These are phyloP conservation scores for baker's yeast (Saccharomyces cerevisiae) DNA, from an alignment of 805 yeast species.

Conservation along the genomic window DNA sequence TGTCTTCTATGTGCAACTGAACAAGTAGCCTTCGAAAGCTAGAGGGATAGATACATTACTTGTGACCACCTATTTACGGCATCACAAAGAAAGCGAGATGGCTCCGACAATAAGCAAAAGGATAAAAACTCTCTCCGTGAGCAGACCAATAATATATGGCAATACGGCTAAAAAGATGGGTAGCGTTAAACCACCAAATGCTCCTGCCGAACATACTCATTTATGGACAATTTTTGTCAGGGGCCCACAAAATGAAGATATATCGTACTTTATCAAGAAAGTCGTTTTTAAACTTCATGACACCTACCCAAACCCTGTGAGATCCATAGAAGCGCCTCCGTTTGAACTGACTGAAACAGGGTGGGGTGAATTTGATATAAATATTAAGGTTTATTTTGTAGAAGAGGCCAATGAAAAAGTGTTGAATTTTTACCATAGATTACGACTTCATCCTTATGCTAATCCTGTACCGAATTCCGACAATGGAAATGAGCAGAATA, in stretches of 20 bases:
- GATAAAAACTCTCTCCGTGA: slow-evolving; percentile 51
- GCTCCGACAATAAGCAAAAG: slow-evolving; percentile 23
- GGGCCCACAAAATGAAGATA: slow-evolving; percentile 73
- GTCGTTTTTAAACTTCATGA: slow-evolving; percentile 94
- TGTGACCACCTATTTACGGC: background rate
- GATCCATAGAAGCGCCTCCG: slow-evolving; percentile 84
- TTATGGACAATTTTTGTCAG: slow-evolving; percentile 87
- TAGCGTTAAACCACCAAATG: slow-evolving; percentile 44
- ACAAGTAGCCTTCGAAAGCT: background rate
- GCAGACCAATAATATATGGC: slow-evolving; percentile 76
- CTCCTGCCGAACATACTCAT: slow-evolving; percentile 89
- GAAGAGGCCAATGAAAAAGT: slow-evolving; percentile 86
- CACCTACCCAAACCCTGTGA: slow-evolving; percentile 79
- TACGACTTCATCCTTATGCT: slow-evolving; percentile 85
- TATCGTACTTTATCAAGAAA: slow-evolving; percentile 73
- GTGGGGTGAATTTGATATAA: slow-evolving; percentile 98
- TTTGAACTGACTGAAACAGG: slow-evolving; percentile 95
- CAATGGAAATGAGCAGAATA: slow-evolving; percentile 1
- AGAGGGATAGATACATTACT: background rate
- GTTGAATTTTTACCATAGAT: slow-evolving; percentile 75
- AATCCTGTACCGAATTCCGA: slow-evolving; percentile 17
- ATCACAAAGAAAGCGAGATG: slow-evolving; percentile 6
- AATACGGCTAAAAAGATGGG: slow-evolving; percentile 67
- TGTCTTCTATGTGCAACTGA: background rate
- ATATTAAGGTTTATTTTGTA: slow-evolving; percentile 76